Evolutionary conservation across 768 basidiomycete genomes (phyloP).

Genomic region (Suillus americanus): DNA sequence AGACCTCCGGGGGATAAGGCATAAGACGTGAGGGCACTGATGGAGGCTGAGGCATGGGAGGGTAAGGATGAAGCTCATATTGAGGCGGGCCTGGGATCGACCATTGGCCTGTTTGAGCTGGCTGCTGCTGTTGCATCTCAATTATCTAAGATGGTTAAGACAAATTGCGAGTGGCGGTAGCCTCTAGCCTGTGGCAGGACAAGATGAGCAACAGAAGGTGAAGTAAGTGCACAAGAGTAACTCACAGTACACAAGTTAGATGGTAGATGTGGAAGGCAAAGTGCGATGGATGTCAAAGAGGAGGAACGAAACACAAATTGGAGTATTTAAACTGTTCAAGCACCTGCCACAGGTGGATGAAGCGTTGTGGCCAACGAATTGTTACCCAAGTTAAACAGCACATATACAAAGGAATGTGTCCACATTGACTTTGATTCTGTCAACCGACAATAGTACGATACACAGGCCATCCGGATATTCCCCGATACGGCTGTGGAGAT

Average conservation of each 20-base stretch:
- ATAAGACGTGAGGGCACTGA: neutral
- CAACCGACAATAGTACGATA: neutral
- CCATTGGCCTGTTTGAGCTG: neutral
- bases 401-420: neutral
- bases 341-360: neutral
- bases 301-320: neutral
- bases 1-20: neutral
- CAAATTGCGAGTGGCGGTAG: neutral
- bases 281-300: neutral
- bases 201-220: neutral
- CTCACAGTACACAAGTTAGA: neutral
- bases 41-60: neutral
- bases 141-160: neutral
- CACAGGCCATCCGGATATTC: neutral
- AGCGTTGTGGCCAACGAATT: neutral
- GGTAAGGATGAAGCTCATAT: neutral
- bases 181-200: neutral
- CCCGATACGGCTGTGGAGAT: neutral
- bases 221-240: neutral
- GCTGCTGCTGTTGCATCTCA: neutral
- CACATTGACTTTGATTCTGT: neutral
- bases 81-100: neutral
- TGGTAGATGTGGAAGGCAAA: neutral
- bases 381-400: neutral
- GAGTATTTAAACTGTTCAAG: neutral